Evolutionary conservation across 495 filamentous ascomycete genomes (phyloP), one percentile per base, ranked within the genome.

Genomic region (Podospora pseudoanserina): DNA sequence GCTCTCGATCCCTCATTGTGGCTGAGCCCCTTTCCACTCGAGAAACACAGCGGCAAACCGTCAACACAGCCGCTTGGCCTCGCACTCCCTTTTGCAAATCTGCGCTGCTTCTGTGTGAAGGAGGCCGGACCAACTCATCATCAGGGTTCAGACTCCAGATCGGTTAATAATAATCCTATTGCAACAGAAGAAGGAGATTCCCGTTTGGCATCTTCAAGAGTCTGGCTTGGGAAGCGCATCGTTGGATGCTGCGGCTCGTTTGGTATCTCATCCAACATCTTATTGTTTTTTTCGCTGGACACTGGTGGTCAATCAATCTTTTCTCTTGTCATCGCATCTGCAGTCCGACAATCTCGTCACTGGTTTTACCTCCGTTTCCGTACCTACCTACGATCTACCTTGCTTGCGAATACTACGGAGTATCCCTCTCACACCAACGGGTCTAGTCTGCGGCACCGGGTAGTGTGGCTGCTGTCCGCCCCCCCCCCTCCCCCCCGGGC

Each of bases 1-100:
- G 60, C 39, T 66, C 60, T 67, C 13, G 61, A 60, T 64, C 68
- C 65, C 55, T 39, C 64, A 19, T 60, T 70, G 68, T 70, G 68
- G 68, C 68, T 70, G 68, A 70, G 68, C 65, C 57, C 57, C 39
- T 60, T 32, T 7, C 55, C n/a, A 58, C 23, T 58, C 5, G 4
- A 26, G 13, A 58, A 70, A 64, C 55, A 64, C 60, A 30, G 68
- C 68, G 65, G 65, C 68, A 70, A 70, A 58, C 39, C 11, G 15
- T 20, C n/a, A n/a, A 54, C 34, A 65, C 56, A 66, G 16, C 63
- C 20, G 5, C 23, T 58, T 58, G 55, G 63, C n/a, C 18, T n/a
- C 49, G 26, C 30, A 27, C 11, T 59, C 2, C 44, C 32, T 63
- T 63, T 19, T 13, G 20, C 11, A 59, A 7, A 18, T 56, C 54